Evolutionary conservation across 2,329 filamentous ascomycete genomes (phyloP), one percentile per base, ranked within the genome.

Genomic region (Lizonia empirigonia): DNA sequence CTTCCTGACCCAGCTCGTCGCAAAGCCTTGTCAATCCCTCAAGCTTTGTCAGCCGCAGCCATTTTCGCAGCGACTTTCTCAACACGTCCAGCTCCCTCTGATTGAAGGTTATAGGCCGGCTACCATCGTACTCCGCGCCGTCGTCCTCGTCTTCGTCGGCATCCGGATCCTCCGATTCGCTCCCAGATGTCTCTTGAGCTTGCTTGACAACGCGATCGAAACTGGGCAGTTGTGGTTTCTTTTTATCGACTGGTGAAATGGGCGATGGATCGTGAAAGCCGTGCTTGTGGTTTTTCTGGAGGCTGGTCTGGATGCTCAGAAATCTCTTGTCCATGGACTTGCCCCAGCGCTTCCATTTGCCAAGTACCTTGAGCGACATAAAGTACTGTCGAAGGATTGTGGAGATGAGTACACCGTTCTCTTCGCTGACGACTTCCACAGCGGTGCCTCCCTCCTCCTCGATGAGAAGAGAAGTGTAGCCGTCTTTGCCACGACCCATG

Each of bases 371-470:
- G 34, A 96, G 79, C 6, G 86, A 89, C 82, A 96, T 88, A 74
- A 96, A 96, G 73, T 96, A 96, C 69, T 96, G 91, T 10, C 91
- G 85, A 16, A 97, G 80, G 70, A 97, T 86, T 67, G 89, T 90
- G 39, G 88, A 91, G 63, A 96, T 90, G 48, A 96, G 80, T 13
- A 95, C 86, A 3, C 91, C 92, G 60, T 89, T 92, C 69, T 97
- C 91, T 65, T 96, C 91, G 23, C 85, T 86, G 5, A 96, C 86
- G 13, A 96, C 76, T 67, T 92, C 89, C 60, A 91, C 85, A 1
- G 87, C 88, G 3, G 82, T 76, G 13, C 91, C 91, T 20, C 91
- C 91, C 70, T 90, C 87, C 3, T 86, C 83, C 59, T 88, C 76
- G 24, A 90, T 84, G n/a, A 93, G 81, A 1, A 96, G 80, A 37